These are phyloP conservation scores for Exserohilum turcica DNA, from an alignment of 2,329 filamentous ascomycete genomes.

Conservation along the genomic window DNA sequence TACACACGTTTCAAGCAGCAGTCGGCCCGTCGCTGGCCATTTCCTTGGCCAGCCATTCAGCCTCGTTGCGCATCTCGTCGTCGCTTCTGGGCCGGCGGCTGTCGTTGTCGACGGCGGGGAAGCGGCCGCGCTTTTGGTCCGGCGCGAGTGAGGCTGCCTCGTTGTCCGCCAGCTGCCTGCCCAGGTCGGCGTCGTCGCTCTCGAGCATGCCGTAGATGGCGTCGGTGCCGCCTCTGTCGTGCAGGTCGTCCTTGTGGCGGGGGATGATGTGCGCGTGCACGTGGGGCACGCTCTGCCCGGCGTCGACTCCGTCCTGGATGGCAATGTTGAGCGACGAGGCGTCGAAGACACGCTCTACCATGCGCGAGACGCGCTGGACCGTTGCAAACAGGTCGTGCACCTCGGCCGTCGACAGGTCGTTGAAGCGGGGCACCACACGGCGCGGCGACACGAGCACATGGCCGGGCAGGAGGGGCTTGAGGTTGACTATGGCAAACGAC, in stretches of 20 bases:
- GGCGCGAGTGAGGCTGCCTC: constrained; percentile 63
- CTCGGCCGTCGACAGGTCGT: constrained; percentile 73
- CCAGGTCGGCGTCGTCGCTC: constrained; percentile 82
- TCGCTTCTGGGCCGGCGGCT: not conserved
- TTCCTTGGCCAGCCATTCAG: constrained; percentile 66
- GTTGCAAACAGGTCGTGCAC: constrained; percentile 85
- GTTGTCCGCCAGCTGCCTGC: constrained; percentile 64
- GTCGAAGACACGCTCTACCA: constrained; percentile 67
- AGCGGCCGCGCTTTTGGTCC: constrained; percentile 68
- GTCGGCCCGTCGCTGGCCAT: constrained; percentile 52
- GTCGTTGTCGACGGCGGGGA: no score
- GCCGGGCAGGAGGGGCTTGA: constrained; percentile 90
- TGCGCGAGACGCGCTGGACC: constrained; percentile 79
- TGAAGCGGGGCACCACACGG: constrained; percentile 69
- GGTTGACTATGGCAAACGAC: constrained; percentile 89
- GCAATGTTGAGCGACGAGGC: constrained; percentile 88
- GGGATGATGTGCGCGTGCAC: constrained; percentile 94
- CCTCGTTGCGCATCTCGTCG: constrained; percentile 58
- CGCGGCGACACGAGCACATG: constrained; percentile 89
- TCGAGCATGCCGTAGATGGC: constrained; percentile 84
- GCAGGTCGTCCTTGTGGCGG: constrained; percentile 63
- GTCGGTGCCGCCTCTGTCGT: constrained; percentile 66
- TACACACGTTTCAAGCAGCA: not conserved
- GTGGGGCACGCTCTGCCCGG: constrained; percentile 92
- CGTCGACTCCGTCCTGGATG: constrained; percentile 88